These are phyloP conservation scores for Hanseniaspora mollemarum DNA, from an alignment of 805 yeast genomes.

Conservation along the genomic window DNA sequence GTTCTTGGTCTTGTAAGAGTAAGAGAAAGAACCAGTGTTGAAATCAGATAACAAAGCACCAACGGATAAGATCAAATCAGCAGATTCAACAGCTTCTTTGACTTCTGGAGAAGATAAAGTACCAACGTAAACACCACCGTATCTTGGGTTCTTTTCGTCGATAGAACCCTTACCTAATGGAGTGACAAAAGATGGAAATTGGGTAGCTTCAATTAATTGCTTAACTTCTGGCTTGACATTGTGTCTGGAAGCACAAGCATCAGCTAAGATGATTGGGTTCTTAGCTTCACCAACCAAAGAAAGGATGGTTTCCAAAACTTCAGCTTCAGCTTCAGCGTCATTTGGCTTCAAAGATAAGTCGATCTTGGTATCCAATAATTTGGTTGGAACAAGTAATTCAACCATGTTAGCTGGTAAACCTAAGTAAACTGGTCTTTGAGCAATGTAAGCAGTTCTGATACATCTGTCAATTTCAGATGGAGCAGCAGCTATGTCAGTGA, in stretches of 20 bases:
- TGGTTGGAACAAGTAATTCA: slow-evolving; percentile 49
- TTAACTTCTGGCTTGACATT: slow-evolving; percentile 52
- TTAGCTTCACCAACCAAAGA: slow-evolving; percentile 45
- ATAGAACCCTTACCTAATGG: slow-evolving; percentile 84
- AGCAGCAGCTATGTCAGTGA: slow-evolving; percentile 54
- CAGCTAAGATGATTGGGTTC: slow-evolving; percentile 67
- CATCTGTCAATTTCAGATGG: slow-evolving; percentile 63
- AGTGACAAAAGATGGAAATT: slow-evolving; percentile 73
- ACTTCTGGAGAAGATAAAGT: slow-evolving; percentile 64
- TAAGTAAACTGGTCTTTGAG: slow-evolving; percentile 72
- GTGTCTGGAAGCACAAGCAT: slow-evolving; percentile 80
- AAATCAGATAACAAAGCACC: slow-evolving; percentile 81
- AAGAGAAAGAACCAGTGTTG: slow-evolving; percentile 81
- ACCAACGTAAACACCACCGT: slow-evolving; percentile 80
- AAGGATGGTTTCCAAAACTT: slow-evolving; percentile 45
- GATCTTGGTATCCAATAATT: slow-evolving; percentile 50
- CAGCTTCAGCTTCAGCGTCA: slow-evolving; percentile 50
- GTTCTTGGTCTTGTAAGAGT: slow-evolving; percentile 62
- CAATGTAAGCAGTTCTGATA: slow-evolving; percentile 55
- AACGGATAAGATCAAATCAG: slow-evolving; percentile 65
- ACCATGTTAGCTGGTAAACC: slow-evolving; percentile 76
- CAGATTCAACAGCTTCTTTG: slow-evolving; percentile 55
- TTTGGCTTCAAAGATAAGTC: slow-evolving; percentile 48
- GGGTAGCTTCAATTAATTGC: slow-evolving; percentile 51
- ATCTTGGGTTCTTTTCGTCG: slow-evolving; percentile 60